phyloP scores from a whole-genome alignment of 305 asterid genomes.

The Fraxinus greggii region DNA sequence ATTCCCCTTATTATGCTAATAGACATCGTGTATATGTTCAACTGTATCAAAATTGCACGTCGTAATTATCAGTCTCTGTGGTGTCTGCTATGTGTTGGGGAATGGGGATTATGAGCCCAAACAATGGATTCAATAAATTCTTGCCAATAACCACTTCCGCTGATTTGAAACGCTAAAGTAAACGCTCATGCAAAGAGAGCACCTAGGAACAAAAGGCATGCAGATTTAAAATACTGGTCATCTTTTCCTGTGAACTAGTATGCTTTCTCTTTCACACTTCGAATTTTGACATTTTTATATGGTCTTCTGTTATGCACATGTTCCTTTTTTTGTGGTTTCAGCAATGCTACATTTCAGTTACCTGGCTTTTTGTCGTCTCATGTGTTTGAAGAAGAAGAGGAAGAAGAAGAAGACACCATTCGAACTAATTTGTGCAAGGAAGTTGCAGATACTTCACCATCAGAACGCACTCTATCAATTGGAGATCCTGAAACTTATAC shows the following conservation, averaged over 20 bases:
- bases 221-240: slow-evolving; percentile 16
- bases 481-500: slow-evolving; percentile 44
- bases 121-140: background rate
- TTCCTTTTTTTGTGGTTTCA: slow-evolving; percentile 36
- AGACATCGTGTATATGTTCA: background rate
- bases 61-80: background rate
- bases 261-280: background rate
- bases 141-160: background rate
- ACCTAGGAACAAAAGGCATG: slow-evolving; percentile 5
- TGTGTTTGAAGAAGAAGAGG: slow-evolving; percentile 57
- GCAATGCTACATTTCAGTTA: slow-evolving; percentile 79
- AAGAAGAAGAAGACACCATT: slow-evolving; percentile 60
- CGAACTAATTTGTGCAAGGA: slow-evolving; percentile 36
- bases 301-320: slow-evolving; percentile 26
- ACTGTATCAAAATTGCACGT: background rate
- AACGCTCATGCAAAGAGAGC: background rate
- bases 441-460: slow-evolving; percentile 40
- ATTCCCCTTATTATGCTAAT: background rate
- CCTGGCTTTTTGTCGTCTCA: slow-evolving; percentile 67
- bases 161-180: background rate
- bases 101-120: background rate
- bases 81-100: background rate
- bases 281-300: slow-evolving; percentile 19
- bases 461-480: slow-evolving; percentile 41
- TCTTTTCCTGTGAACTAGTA: slow-evolving; percentile 2